Evolutionary conservation across 352 stramenopile genomes (phyloP).

Genomic region (Phytopythium boreale): DNA sequence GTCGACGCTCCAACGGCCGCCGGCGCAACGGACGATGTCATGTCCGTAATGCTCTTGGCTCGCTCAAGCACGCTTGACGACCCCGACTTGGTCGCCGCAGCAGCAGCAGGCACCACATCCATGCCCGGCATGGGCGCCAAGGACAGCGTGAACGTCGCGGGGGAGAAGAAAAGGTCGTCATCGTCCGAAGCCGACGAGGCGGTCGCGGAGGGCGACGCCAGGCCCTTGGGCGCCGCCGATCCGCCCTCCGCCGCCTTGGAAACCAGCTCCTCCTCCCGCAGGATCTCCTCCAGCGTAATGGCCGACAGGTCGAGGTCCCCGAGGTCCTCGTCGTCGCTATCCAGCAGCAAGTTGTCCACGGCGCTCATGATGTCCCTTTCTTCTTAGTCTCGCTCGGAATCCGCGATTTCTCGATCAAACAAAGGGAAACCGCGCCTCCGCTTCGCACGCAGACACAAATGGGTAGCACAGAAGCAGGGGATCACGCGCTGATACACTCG

Average conservation of each 20-base stretch:
- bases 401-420: neutral
- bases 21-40: constrained; percentile 19
- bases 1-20: constrained; percentile 8
- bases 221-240: constrained; percentile 1
- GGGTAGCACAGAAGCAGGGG: neutral
- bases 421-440: neutral
- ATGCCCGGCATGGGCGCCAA: constrained; percentile 67
- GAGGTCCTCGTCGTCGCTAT: constrained; percentile 70
- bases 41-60: constrained; percentile 39
- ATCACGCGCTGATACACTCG: neutral
- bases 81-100: constrained; percentile 6
- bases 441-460: neutral
- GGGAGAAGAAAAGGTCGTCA: constrained; percentile 72
- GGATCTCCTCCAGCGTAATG: constrained; percentile 74
- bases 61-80: constrained; percentile 21
- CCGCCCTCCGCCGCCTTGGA: constrained; percentile 13
- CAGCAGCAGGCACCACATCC: constrained; percentile 39
- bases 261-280: constrained; percentile 63
- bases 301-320: constrained; percentile 56
- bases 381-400: neutral
- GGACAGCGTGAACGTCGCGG: constrained; percentile 60
- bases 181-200: constrained; percentile 17
- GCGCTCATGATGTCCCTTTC: constrained; percentile 30
- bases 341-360: constrained; percentile 56
- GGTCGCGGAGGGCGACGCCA: constrained; percentile 2